These are phyloP conservation scores for Ophiostoma quercus DNA, from an alignment of 2,329 filamentous ascomycete genomes.

Conservation along the genomic window DNA sequence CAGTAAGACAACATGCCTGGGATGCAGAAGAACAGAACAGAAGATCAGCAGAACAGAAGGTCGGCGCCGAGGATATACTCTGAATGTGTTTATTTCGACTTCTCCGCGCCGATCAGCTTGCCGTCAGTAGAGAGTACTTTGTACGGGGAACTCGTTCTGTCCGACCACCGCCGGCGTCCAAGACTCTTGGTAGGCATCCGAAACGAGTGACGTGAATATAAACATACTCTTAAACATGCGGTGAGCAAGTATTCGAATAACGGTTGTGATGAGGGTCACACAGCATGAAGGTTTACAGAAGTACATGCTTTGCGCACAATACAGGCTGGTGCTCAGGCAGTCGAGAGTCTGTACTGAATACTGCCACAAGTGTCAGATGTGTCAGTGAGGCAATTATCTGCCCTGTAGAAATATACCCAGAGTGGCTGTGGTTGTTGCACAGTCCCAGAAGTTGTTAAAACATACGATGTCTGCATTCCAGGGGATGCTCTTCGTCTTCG, in stretches of 20 bases:
- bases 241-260: neutral
- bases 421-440: neutral
- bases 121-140: neutral
- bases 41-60: neutral
- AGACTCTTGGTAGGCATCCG: neutral
- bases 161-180: neutral
- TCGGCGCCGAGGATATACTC: neutral
- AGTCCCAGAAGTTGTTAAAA: neutral
- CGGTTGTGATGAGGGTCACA: neutral
- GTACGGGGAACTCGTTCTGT: neutral
- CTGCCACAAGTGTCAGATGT: neutral
- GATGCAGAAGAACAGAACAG: neutral
- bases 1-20: neutral
- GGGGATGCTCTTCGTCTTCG: neutral
- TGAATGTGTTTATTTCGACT: neutral
- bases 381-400: neutral
- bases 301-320: too few relatives aligned
- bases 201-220: neutral
- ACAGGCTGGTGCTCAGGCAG: too few relatives aligned
- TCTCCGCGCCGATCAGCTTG: neutral
- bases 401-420: too few relatives aligned
- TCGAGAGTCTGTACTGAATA: too few relatives aligned
- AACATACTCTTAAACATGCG: neutral
- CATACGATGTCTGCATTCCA: constrained; percentile 8
- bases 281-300: neutral